Evolutionary conservation across 768 basidiomycete genomes (phyloP).

Genomic region (Leccinum obscurum): DNA sequence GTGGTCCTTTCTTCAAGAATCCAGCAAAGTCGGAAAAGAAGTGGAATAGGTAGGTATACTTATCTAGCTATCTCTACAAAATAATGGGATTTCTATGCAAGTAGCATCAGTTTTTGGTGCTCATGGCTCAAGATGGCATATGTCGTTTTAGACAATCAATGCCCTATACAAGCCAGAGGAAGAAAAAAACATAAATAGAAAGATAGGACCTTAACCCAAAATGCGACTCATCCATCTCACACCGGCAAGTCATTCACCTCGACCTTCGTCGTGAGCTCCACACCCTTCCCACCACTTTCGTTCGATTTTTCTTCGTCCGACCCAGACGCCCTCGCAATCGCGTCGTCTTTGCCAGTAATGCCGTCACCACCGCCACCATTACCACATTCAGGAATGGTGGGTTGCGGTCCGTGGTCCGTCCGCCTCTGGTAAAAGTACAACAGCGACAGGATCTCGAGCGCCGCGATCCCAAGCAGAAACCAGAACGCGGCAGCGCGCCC

Average conservation of each 20-base stretch:
- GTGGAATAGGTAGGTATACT: not conserved
- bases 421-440: slow-evolving; percentile 35
- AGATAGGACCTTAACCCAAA: not conserved
- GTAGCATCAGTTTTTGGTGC: not conserved
- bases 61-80: not conserved
- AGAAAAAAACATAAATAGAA: not conserved
- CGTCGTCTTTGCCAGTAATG: not conserved
- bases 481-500: slow-evolving; percentile 48
- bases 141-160: not conserved
- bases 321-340: not conserved
- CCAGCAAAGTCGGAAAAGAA: not conserved
- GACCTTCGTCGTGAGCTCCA: not conserved
- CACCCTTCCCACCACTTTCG: not conserved
- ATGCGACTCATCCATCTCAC: not conserved
- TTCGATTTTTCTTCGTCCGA: not conserved
- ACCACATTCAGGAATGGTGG: not conserved
- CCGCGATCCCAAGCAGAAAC: slow-evolving; percentile 42
- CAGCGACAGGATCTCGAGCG: slow-evolving; percentile 34
- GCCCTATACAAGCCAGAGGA: not conserved
- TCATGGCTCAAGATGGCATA: not conserved
- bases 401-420: slow-evolving; percentile 13
- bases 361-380: not conserved
- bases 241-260: not conserved
- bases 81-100: not conserved
- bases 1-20: not conserved